Percentiles rank a stretch among this genome's conserved stretches.
Conservation (phyloP, 352 stramenopile species). For the Saprolegnia diclina region DNA sequence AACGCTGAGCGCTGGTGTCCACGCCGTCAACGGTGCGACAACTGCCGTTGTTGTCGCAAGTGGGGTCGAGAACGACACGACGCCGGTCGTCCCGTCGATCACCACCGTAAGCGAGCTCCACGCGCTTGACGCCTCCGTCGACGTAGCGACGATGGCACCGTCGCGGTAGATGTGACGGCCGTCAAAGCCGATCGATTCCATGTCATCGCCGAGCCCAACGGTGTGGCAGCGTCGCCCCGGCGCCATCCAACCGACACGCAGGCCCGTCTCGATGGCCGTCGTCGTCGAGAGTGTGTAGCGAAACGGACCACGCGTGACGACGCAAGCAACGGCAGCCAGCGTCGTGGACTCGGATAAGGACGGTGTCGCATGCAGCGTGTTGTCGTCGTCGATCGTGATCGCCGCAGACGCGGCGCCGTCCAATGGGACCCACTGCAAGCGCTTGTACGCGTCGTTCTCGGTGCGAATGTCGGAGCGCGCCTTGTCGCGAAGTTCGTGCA, state of each 20-base stretch:
- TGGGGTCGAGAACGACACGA: background rate
- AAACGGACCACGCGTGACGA: background rate
- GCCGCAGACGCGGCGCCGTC: background rate
- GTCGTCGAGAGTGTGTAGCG: background rate
- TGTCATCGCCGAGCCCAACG: slow-evolving; percentile 10
- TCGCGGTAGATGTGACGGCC: slow-evolving; percentile 8
- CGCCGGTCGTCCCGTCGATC: background rate
- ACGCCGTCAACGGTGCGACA: background rate
- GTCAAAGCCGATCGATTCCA: slow-evolving; percentile 20
- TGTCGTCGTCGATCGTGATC: background rate
- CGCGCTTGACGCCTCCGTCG: background rate
- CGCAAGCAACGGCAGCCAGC: background rate
- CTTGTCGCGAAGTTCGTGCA: background rate
- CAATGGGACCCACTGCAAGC: background rate
- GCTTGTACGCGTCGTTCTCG: slow-evolving; percentile 2
- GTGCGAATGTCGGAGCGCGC: background rate
- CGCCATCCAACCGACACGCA: slow-evolving; percentile 20
- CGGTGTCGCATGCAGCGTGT: background rate
- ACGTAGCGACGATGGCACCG: background rate
- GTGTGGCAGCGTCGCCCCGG: background rate
- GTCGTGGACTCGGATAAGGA: background rate
- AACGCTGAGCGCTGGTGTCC: background rate
- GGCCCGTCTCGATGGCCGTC: background rate
- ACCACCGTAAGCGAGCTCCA: background rate
- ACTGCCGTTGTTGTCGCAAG: background rate